Evolutionary conservation across 352 stramenopile species (phyloP), one percentile per base, ranked within the genome.

Genomic region (Elongisporangium senticosum): DNA sequence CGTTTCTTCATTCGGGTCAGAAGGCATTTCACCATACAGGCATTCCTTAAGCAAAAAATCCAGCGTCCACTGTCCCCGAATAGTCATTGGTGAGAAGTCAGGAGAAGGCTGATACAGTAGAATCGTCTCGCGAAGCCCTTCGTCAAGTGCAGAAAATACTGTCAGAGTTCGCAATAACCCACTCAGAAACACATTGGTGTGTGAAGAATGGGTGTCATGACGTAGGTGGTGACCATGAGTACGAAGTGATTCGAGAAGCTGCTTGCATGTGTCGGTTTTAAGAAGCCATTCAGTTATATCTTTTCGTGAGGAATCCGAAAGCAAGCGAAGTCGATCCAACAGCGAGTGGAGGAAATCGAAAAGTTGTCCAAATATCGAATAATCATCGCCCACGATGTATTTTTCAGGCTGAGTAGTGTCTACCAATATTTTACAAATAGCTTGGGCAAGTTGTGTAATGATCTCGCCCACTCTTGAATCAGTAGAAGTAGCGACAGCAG

Each of bases 41-140:
- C 66, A 39, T 5, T 55, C n/a, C 23, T 53, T 66, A 39, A 67
- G 33, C 5, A 69, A 33, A 4, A 69, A 61, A 61, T 54, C 28
- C 11, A 58, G 7, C 21, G 55, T 59, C 49, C 63, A 66, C n/a
- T 51, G 22, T n/a, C 28, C 40, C 10, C 22, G 22, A 17, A 14
- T n/a, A 17, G 33, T 17, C 10, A 43, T 43, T 17, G 33, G 0
- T 2, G 13, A 14, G 33, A 11, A 13, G 8, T 43, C 33, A 43
- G 33, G 13, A 43, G 13, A 17, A 14, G 55, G 43, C 24, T 74
- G 59, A 56, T 53, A 28, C 0, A 28, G 51, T 10, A 78, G 23
- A 8, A 78, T n/a, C 20, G 24, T 11, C 39, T 51, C 14, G 15
- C 33, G 13, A 17, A 43, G 33, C 13, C 13, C 13, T 17, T 43